A percentile compares a stretch with the other conserved stretches of the same genome.
phyloP scores from a whole-genome alignment of 2,329 filamentous ascomycete species.

The Botryosphaeria agaves region DNA sequence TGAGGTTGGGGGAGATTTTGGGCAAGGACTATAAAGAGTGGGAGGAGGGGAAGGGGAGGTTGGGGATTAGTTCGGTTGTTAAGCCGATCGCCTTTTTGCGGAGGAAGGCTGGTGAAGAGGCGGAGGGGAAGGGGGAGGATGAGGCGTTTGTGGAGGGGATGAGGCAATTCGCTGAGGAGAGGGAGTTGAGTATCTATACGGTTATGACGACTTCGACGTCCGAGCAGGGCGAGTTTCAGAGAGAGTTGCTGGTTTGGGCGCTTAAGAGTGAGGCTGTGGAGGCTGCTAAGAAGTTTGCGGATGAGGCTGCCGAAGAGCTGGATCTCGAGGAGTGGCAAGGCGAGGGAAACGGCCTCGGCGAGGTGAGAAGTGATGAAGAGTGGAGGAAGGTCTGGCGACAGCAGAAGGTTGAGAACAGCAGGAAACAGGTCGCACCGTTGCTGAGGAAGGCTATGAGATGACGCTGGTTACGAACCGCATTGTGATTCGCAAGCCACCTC shows the following conservation, averaged over 20 bases:
- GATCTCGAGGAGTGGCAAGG: constrained; percentile 38
- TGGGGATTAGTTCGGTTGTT: constrained; percentile 53
- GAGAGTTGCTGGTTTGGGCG: constrained; percentile 54
- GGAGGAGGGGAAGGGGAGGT: constrained; percentile 34
- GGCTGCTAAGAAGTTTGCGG: constrained; percentile 38
- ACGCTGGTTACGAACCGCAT: too few species aligned
- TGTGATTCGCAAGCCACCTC: too few species aligned
- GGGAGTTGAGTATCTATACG: constrained; percentile 41
- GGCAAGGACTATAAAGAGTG: constrained; percentile 79
- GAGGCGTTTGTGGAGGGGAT: constrained; percentile 32
- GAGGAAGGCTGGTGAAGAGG: constrained; percentile 30
- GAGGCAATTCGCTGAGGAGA: constrained; percentile 35
- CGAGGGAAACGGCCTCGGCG: constrained; percentile 22
- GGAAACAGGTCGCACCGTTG: constrained; percentile 46
- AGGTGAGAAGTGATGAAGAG: constrained; percentile 15
- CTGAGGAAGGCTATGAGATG: constrained; percentile 28
- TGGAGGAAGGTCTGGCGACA: constrained; percentile 52
- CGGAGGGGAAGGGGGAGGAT: constrained; percentile 7
- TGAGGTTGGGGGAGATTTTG: constrained; percentile 49
- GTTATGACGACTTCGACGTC: constrained; percentile 52
- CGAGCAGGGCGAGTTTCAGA: constrained; percentile 35
- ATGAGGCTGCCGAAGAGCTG: constrained; percentile 29
- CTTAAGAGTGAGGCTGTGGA: constrained; percentile 29
- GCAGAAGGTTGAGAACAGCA: constrained; percentile 37
- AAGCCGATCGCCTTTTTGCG: constrained; percentile 45